Evolutionary conservation across 2,329 filamentous ascomycete species (phyloP).

Genomic region (Diatrype stigma): DNA sequence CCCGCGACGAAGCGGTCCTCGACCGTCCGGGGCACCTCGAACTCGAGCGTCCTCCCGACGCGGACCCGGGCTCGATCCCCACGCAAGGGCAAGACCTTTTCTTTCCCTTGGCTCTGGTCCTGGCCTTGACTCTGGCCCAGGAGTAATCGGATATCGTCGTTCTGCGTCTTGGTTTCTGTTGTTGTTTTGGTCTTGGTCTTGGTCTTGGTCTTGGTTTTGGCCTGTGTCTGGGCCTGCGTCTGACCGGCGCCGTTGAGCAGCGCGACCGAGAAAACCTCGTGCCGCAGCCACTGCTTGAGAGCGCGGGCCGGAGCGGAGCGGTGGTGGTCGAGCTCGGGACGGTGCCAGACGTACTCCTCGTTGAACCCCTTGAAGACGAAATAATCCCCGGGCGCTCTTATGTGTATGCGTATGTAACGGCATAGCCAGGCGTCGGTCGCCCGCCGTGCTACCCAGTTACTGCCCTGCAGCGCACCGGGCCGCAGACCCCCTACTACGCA

Average conservation of each 20-base stretch:
- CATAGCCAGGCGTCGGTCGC: conserved; percentile 26
- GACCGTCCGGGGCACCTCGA: conserved; percentile 23
- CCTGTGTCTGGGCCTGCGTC: no score
- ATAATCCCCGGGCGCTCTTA: conserved; percentile 16
- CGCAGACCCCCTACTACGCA: conserved; percentile 26
- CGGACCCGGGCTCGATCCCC: conserved; percentile 10
- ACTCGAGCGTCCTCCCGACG: conserved; percentile 25
- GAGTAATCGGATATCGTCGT: conserved; percentile 16
- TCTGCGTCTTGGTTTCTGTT: conserved; percentile 8
- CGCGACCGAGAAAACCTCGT: conserved; percentile 11
- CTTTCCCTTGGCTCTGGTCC: conserved; percentile 9
- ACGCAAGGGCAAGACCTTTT: no score
- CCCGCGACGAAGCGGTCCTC: conserved; percentile 24
- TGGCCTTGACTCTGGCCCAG: no score
- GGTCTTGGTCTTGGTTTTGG: no score
- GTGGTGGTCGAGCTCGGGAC: conserved; percentile 6
- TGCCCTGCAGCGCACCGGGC: conserved; percentile 26
- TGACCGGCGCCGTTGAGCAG: no score
- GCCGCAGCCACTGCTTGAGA: conserved; percentile 16
- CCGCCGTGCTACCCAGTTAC: conserved; percentile 27
- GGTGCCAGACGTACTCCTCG: conserved; percentile 30
- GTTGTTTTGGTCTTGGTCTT: conserved; percentile 4
- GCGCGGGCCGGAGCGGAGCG: conserved; percentile 6
- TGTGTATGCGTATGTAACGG: conserved; percentile 24
- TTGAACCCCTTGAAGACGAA: conserved; percentile 27